Evolutionary conservation across 2,329 filamentous ascomycete genomes (phyloP), one percentile per base, ranked within the genome.

Genomic region (Alternaria tenuissima): DNA sequence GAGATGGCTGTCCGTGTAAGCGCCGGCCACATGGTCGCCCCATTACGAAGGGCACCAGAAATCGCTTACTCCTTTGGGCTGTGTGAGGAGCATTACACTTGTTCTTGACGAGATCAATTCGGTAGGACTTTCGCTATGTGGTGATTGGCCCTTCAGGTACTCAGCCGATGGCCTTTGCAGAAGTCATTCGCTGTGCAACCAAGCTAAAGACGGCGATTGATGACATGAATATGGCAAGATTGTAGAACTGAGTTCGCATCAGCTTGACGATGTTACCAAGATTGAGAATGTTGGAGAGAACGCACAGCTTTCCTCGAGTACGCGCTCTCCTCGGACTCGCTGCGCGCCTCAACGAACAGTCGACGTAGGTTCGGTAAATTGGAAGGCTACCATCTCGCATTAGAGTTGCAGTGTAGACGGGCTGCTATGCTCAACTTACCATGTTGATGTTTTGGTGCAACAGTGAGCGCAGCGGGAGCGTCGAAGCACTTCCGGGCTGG

Each of bases 201-300:
- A 99, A 82, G 77, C 94, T 96, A 82, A 98, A 97, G 61, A 97
- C 88, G 7, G 94, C 93, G 24, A 99, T 91, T 0, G 95, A 97
- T 24, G 94, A 95, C 85, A 99, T 94, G 82, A 98, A 99, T 2
- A 98, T 84, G 1, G 97, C 93, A 0, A 96, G 88, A 74, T 99
- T 98, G 81, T 99, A 99, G 79, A 99, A 99, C 95, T 97, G 72
- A 38, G 9, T 28, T 26, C 12, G 4, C 8, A 18, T 60, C 6
- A 60, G 43, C 52, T 30, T 26, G 24, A 28, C 5, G 8, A 16
- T 18, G 20, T 43, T 3, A 20, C 24, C 34, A 26, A 49, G 20
- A 18, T 18, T 30, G 38, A 24, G 8, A 26, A 38, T 20, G 20
- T 7, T 22, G 14, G 44, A n/a, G 24, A 18, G 24, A 34, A 57